Evolutionary conservation across 2,329 filamentous ascomycete species (phyloP).

Genomic region (Nannizzia gypsea): DNA sequence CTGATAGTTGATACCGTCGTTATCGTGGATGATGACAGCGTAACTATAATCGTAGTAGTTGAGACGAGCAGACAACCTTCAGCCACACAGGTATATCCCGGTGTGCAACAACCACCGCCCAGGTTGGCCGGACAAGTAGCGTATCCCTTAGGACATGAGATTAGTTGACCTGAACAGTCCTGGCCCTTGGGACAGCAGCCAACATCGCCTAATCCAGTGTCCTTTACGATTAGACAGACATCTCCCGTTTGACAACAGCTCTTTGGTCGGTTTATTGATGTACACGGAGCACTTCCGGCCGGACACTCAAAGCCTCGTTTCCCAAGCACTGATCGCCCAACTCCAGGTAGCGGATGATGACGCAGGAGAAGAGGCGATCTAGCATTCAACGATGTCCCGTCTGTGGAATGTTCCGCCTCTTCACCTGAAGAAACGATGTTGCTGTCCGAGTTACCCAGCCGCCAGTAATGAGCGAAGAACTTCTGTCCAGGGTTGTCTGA

Average conservation of each 20-base stretch:
- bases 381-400: conserved; percentile 3
- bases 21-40: conserved; percentile 14
- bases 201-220: conserved; percentile 44
- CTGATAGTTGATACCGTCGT: conserved; percentile 25
- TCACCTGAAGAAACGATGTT: no score
- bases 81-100: conserved; percentile 46
- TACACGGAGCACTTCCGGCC: conserved; percentile 42
- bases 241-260: conserved; percentile 46
- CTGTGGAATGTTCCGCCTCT: background rate
- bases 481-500: conserved; percentile 36
- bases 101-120: conserved; percentile 52
- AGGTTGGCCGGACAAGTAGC: conserved; percentile 42
- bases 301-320: conserved; percentile 48
- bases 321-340: background rate
- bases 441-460: conserved; percentile 21
- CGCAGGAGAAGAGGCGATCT: background rate
- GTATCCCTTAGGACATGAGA: conserved; percentile 42
- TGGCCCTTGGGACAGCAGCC: conserved; percentile 49
- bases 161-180: conserved; percentile 42
- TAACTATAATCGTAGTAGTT: conserved; percentile 3
- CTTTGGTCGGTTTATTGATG: conserved; percentile 44
- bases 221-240: conserved; percentile 43
- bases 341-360: background rate
- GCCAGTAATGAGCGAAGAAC: conserved; percentile 38
- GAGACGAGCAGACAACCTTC: conserved; percentile 40